Percentiles rank a stretch among this genome's conserved stretches.
Evolutionary conservation across 345 rosid genomes (phyloP).

Genomic region (Eucalyptus pauciflora): DNA sequence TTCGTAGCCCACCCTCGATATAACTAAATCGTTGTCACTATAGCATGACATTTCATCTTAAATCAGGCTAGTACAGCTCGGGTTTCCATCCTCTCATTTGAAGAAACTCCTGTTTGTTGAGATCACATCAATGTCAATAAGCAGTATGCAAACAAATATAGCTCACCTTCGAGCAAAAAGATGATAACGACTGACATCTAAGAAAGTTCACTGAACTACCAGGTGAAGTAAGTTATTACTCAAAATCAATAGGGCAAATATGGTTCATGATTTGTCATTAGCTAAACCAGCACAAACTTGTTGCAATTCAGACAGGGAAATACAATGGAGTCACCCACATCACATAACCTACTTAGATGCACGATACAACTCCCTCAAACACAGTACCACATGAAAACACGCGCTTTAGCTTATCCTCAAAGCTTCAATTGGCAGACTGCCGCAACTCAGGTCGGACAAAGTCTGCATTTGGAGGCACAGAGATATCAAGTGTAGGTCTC

Average conservation of each 20-base stretch:
- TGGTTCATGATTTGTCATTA: neutral
- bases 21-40: neutral
- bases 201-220: neutral
- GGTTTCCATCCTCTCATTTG: neutral
- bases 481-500: conserved; percentile 86
- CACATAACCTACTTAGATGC: neutral
- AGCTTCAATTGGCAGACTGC: conserved; percentile 36
- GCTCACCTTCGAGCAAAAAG: neutral
- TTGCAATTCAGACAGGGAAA: neutral
- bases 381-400: neutral
- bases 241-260: neutral
- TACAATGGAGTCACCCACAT: neutral
- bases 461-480: conserved; percentile 79
- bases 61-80: neutral
- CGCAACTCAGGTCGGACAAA: conserved; percentile 92
- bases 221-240: neutral
- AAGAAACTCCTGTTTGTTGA: neutral
- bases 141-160: neutral
- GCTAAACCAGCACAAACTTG: neutral
- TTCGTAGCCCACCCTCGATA: neutral
- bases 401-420: neutral
- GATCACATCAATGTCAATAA: neutral
- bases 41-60: neutral
- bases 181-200: neutral
- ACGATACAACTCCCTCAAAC: neutral